A percentile compares a stretch with the other conserved stretches of the same genome.
Evolutionary conservation across 176 grass and related monocot species (phyloP).

Genomic region (Zea luxurians): DNA sequence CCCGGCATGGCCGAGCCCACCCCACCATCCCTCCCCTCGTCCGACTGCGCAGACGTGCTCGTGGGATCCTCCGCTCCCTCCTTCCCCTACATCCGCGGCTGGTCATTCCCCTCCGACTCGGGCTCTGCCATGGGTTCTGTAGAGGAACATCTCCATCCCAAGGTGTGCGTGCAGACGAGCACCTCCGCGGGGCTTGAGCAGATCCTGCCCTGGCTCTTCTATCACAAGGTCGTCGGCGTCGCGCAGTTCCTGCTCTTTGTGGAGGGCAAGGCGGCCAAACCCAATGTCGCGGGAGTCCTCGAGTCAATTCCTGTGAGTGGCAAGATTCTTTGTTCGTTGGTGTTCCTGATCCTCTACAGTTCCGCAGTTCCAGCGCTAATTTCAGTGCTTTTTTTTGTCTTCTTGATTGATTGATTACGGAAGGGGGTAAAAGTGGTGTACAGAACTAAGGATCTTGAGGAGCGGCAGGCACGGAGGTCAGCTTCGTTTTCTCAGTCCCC

Average conservation of each 20-base stretch:
- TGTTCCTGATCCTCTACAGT: not conserved
- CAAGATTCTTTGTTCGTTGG: not conserved
- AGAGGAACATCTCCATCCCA: slow-evolving; percentile 41
- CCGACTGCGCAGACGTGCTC: slow-evolving; percentile 23
- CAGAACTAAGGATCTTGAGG: slow-evolving; percentile 80
- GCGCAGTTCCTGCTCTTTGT: slow-evolving; percentile 88
- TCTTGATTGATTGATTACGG: slow-evolving; percentile 8
- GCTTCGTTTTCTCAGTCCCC: slow-evolving; percentile 5
- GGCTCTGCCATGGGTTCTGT: slow-evolving; percentile 46
- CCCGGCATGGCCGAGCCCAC: slow-evolving; percentile 59
- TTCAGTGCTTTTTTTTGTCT: not conserved
- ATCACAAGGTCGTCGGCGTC: slow-evolving; percentile 89
- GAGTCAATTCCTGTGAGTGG: slow-evolving; percentile 73
- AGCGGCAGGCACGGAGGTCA: slow-evolving; percentile 79
- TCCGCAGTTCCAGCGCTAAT: not conserved
- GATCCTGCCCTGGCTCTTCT: slow-evolving; percentile 93
- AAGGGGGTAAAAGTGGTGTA: slow-evolving; percentile 97
- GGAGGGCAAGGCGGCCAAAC: slow-evolving; percentile 86
- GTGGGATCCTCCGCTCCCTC: slow-evolving; percentile 39
- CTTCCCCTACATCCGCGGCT: slow-evolving; percentile 75
- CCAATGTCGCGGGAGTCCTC: slow-evolving; percentile 66
- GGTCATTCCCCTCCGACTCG: slow-evolving; percentile 65
- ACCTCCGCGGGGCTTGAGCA: slow-evolving; percentile 89
- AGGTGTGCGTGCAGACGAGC: slow-evolving; percentile 87
- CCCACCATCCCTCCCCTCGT: slow-evolving; percentile 34